Evolutionary conservation across 169 alveolate species (phyloP).

Genomic region (Blepharisma undulans): DNA sequence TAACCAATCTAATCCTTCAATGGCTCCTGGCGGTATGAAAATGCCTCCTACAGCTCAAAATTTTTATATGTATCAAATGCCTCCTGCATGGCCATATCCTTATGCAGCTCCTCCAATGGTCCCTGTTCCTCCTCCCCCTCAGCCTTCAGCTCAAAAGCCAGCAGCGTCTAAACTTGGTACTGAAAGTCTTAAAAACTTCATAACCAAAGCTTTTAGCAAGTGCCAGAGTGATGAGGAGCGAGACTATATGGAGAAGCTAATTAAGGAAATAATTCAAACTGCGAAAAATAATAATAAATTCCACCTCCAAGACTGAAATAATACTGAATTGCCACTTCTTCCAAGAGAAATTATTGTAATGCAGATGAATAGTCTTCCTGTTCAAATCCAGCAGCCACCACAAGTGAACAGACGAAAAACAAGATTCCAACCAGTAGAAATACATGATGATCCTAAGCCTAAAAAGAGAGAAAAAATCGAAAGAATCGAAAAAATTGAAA

Average conservation of each 20-base stretch:
- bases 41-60: neutral
- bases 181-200: slow-evolving; percentile 25
- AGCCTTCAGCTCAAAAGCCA: neutral
- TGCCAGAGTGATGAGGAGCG: slow-evolving; percentile 41
- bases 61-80: neutral
- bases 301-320: slow-evolving; percentile 24
- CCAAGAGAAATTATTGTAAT: slow-evolving; percentile 15
- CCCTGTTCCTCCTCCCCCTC: slow-evolving; percentile 7
- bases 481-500: neutral
- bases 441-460: neutral
- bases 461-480: neutral
- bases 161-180: neutral
- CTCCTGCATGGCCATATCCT: neutral
- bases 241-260: slow-evolving; percentile 26
- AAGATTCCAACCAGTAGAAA: neutral
- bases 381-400: neutral
- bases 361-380: neutral
- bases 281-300: neutral
- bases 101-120: neutral
- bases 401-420: neutral
- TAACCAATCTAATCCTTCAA: neutral
- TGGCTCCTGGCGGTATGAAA: neutral
- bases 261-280: neutral
- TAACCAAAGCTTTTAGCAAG: slow-evolving; percentile 19
- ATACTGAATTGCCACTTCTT: slow-evolving; percentile 23